Base-by-base conservation (phyloP, 495 filamentous ascomycete genomes). In the Penicillium coffeae region DNA sequence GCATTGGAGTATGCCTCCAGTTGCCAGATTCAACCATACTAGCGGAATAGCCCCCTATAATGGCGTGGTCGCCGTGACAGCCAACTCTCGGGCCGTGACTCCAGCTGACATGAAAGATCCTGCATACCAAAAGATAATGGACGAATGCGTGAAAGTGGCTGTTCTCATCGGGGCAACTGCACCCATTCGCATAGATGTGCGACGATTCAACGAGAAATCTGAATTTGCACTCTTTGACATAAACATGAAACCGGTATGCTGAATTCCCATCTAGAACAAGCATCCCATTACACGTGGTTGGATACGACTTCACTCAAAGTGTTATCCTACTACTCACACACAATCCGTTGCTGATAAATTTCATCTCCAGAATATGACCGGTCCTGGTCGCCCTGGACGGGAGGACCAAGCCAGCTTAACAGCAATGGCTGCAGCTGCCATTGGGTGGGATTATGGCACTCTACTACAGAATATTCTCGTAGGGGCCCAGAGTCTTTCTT, bases 231-330 rank as follows among this genome's bases (percentile, higher is more conserved):
- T 69, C 22, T 70, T 71, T 43, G 63, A 71, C 60, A 59, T 71
- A 20, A 68, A 69, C 50, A 62, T 70, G 64, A 71, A 71, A 40
- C 68, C 66, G 18, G 66, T 69, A 52, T 51, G 66, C 59, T 33
- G 12, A 33, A 15, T 21, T 42, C 7, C 12, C 22, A 15, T 33
- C 16, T 33, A 30, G 25, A 16, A 9, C 12, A 5, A 44, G 1
- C 16, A 30, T n/a, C 16, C 15, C 27, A 13, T 15, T 32, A n/a
- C n/a, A n/a, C n/a, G n/a, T n/a, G n/a, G n/a, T n/a, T n/a, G n/a
- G n/a, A n/a, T n/a, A n/a, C n/a, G n/a, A n/a, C n/a, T n/a, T n/a
- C n/a, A n/a, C n/a, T n/a, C n/a, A n/a, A n/a, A n/a, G n/a, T n/a
- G n/a, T n/a, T n/a, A n/a, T n/a, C n/a, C n/a, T n/a, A n/a, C n/a